Conservation (phyloP, 306 rosid genomes). For the Chamaecrista fasciculata region DNA sequence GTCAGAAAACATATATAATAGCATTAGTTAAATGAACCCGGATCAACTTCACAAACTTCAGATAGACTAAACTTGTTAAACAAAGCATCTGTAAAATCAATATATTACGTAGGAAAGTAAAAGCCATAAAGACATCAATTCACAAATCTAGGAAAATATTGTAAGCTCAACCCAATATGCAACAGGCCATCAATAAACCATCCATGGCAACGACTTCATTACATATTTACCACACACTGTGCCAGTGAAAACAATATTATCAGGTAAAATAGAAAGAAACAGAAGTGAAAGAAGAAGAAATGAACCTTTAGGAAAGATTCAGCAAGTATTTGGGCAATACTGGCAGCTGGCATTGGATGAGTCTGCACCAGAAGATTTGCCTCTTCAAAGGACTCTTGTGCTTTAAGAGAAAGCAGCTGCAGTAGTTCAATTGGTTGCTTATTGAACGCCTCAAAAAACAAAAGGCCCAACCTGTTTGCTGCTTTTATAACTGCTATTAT, state of each 20-base stretch:
- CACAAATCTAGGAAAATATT: conserved; percentile 23
- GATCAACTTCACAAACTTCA: conserved; percentile 1
- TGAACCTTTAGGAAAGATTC: conserved; percentile 93
- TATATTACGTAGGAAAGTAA: conserved; percentile 14
- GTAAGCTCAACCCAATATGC: conserved; percentile 6
- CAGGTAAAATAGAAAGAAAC: not conserved
- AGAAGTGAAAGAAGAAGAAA: conserved; percentile 9
- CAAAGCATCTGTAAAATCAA: not conserved
- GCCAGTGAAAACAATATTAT: not conserved
- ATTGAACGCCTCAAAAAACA: conserved; percentile 81
- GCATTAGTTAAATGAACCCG: conserved; percentile 7
- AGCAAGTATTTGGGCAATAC: conserved; percentile 93
- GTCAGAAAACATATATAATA: conserved; percentile 21
- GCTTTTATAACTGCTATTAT: conserved; percentile 86
- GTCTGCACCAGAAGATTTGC: conserved; percentile 81
- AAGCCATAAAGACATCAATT: conserved; percentile 19
- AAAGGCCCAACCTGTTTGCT: conserved; percentile 76
- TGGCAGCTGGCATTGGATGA: conserved; percentile 85
- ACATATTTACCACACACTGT: conserved; percentile 21
- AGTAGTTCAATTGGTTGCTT: conserved; percentile 90
- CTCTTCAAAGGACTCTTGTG: conserved; percentile 97
- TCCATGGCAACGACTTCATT: conserved; percentile 13
- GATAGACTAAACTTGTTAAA: not conserved
- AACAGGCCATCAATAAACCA: conserved; percentile 13
- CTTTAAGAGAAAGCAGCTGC: conserved; percentile 94